phyloP scores from a whole-genome alignment of 2,329 filamentous ascomycete species.

The Verticillium klebahnii region DNA sequence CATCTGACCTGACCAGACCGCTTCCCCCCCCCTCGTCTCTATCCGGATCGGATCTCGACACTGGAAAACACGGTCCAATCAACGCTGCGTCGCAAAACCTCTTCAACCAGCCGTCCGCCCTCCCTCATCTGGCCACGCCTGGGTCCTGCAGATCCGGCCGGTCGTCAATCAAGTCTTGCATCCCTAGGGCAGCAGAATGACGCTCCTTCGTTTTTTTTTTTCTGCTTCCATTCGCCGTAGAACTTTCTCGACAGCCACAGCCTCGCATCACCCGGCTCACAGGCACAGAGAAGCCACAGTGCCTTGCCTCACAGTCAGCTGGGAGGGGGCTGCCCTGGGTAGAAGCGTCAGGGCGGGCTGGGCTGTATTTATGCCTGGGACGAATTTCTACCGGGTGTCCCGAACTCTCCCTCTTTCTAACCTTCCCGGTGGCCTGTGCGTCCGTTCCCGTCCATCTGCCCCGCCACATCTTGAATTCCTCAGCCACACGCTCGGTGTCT shows the following conservation, averaged over 20 bases:
- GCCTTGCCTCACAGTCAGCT: neutral
- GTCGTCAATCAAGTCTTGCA: no score
- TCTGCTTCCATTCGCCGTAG: no score
- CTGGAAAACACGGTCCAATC: neutral
- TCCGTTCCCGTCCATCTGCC: neutral
- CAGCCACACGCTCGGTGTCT: neutral
- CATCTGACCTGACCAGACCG: slow-evolving; percentile 9
- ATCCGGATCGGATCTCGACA: neutral
- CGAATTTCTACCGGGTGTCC: neutral
- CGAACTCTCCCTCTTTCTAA: neutral
- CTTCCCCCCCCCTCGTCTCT: neutral
- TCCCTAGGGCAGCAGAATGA: no score
- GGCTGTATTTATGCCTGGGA: neutral
- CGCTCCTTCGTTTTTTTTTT: no score
- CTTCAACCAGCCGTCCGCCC: neutral
- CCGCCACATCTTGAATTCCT: neutral
- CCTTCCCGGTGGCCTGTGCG: neutral
- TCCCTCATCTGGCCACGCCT: neutral
- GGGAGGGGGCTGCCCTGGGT: neutral
- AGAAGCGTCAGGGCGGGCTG: neutral
- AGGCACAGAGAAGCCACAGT: no score
- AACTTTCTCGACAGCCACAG: no score
- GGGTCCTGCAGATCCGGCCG: neutral
- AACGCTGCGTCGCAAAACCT: neutral
- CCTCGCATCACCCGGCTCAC: no score